Evolutionary conservation across 2,329 filamentous ascomycete genomes (phyloP), one percentile per base, ranked within the genome.

Genomic region (Colletotrichum sp.): DNA sequence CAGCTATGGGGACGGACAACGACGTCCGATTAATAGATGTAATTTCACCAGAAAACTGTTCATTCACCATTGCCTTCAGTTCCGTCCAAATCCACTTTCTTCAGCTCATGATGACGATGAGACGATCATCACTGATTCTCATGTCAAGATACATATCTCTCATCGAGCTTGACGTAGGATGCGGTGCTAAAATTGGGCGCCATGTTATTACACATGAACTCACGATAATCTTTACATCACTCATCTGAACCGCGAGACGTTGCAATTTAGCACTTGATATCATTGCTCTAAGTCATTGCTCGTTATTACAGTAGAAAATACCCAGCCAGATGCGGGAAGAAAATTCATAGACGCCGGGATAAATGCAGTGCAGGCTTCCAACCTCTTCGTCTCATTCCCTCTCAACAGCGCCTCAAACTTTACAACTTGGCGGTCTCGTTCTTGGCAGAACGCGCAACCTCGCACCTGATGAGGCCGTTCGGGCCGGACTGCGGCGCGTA

Each of bases 391-490:
- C 71, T 28, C 22, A 30, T n/a, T 18, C 25, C 22, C 36, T 16
- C 25, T 25, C 34, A 58, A 30, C 6, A 13, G 16, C 16, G 56
- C 30, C 6, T 4, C 13, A 27, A 10, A 28, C 30, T n/a, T 58
- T 48, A 71, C 55, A 76, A 58, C 62, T 75, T 76, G 48, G 74
- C 62, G 16, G 70, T 79, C 78, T 78, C 83, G 39, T 56, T 75
- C 9, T 52, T 34, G 36, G 43, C 43, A 52, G 83, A 84, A 32
- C 94, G 92, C 43, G 91, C 90, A 66, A 99, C 96, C 74, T 95
- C 96, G 87, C 96, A 98, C 84, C 97, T 94, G 86, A 99, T 99
- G 76, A 99, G 91, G 32, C 97, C 97, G 83, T 98, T 99, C 72
- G 97, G 97, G 78, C 95, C 93, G 13, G 94, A 94, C 85, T 98